These are phyloP conservation scores for Penicillium goetzii DNA, from an alignment of 495 filamentous ascomycete species.

Conservation along the genomic window DNA sequence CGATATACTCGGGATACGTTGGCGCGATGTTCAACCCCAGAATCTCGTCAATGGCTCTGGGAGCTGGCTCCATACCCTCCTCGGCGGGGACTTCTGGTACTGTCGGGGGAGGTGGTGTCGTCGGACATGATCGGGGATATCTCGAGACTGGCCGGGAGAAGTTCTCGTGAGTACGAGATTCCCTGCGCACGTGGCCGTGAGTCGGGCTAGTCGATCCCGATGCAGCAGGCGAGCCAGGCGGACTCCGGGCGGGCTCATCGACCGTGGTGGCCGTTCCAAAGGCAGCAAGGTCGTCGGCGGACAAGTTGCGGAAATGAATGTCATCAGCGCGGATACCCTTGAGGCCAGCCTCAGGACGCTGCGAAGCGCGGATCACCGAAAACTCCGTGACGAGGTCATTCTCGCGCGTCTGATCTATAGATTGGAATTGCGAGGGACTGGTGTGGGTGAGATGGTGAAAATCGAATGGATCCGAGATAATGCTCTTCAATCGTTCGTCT, in stretches of 20 bases:
- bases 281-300: slow-evolving; percentile 52
- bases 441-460: slow-evolving; percentile 88
- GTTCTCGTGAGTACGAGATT: slow-evolving; percentile 50
- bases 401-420: slow-evolving; percentile 58
- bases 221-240: slow-evolving; percentile 29
- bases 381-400: slow-evolving; percentile 69
- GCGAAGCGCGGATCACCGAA: slow-evolving; percentile 68
- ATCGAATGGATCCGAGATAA: slow-evolving; percentile 83
- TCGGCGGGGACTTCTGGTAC: slow-evolving; percentile 37
- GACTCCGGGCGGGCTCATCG: slow-evolving; percentile 32
- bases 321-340: slow-evolving; percentile 67
- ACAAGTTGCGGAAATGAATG: slow-evolving; percentile 65
- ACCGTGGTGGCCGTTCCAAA: slow-evolving; percentile 30
- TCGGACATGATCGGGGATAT: slow-evolving; percentile 35
- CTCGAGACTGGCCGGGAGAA: slow-evolving; percentile 55
- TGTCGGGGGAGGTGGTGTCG: slow-evolving; percentile 36
- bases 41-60: slow-evolving; percentile 50
- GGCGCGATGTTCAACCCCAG: slow-evolving; percentile 37
- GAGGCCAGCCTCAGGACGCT: slow-evolving; percentile 61
- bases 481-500: slow-evolving; percentile 48
- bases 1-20: slow-evolving; percentile 42
- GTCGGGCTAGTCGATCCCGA: slow-evolving; percentile 22
- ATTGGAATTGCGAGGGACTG: slow-evolving; percentile 63
- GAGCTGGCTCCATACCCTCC: slow-evolving; percentile 43
- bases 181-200: slow-evolving; percentile 26